Percentiles rank a stretch among this genome's conserved stretches.
Evolutionary conservation across 495 filamentous ascomycete species (phyloP).

Genomic region (Talaromyces stipitatus): DNA sequence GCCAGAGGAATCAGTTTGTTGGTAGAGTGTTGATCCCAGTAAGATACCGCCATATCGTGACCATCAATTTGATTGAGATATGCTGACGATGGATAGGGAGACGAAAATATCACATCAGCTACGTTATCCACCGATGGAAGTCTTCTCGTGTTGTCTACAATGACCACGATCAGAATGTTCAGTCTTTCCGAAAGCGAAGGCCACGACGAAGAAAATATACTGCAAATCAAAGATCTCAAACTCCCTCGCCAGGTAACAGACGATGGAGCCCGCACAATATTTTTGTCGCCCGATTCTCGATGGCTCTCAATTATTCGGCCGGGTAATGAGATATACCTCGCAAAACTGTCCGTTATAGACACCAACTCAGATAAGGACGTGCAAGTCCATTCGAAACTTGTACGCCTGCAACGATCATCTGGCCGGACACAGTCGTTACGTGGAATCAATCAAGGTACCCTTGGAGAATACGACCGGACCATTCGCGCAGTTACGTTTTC

Average conservation of each 20-base stretch:
- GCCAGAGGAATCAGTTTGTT: constrained; percentile 50
- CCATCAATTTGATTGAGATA: neutral
- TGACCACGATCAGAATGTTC: constrained; percentile 73
- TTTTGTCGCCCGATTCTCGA: constrained; percentile 42
- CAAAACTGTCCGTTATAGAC: constrained; percentile 32
- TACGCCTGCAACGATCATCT: constrained; percentile 1
- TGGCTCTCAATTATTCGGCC: constrained; percentile 50
- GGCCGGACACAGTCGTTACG: neutral
- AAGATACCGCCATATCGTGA: constrained; percentile 2
- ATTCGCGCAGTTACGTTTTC: constrained; percentile 75
- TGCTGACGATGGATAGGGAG: constrained; percentile 40
- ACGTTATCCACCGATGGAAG: constrained; percentile 65
- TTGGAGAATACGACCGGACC: constrained; percentile 70
- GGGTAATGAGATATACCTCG: constrained; percentile 40
- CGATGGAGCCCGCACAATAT: constrained; percentile 58
- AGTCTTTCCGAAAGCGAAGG: constrained; percentile 30
- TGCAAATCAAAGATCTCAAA: constrained; percentile 64
- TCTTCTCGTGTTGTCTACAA: constrained; percentile 69
- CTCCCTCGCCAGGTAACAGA: constrained; percentile 38
- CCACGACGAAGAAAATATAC: constrained; percentile 38
- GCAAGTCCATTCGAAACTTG: constrained; percentile 36
- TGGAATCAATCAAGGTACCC: constrained; percentile 46
- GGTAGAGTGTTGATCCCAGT: constrained; percentile 62
- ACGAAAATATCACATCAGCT: constrained; percentile 81
- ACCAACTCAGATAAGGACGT: constrained; percentile 23